Conservation (phyloP, 805 yeast species). For the Metschnikowia borealis region DNA sequence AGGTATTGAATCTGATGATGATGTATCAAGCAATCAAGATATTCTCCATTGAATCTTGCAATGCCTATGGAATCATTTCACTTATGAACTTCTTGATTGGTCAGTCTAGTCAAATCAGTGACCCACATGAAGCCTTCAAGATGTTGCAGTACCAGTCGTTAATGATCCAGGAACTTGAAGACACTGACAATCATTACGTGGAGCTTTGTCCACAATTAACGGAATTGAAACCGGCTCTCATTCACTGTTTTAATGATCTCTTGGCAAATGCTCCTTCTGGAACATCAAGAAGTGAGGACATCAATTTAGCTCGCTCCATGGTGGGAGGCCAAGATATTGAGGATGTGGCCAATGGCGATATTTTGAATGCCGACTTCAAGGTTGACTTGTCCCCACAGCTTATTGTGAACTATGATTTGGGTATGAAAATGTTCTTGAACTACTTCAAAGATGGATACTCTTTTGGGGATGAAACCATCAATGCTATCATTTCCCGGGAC, state of each 20-base stretch:
- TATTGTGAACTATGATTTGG: slow-evolving; percentile 25
- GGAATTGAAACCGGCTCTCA: slow-evolving; percentile 16
- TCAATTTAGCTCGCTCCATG: background rate
- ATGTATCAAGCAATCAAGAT: slow-evolving; percentile 23
- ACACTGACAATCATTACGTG: slow-evolving; percentile 36
- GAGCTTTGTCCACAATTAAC: slow-evolving; percentile 23
- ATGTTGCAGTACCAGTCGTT: slow-evolving; percentile 27
- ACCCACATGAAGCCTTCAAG: slow-evolving; percentile 15
- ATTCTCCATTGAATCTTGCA: slow-evolving; percentile 27
- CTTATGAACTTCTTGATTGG: slow-evolving; percentile 3
- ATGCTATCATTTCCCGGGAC: slow-evolving; percentile 25
- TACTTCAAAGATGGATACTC: slow-evolving; percentile 28
- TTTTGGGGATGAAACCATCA: slow-evolving; percentile 32
- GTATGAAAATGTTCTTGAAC: slow-evolving; percentile 24
- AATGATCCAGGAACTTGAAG: slow-evolving; percentile 35
- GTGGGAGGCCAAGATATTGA: slow-evolving; percentile 1
- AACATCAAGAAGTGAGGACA: background rate
- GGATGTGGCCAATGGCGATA: no score
- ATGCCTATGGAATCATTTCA: slow-evolving; percentile 27
- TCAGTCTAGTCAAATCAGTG: background rate
- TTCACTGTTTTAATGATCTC: background rate
- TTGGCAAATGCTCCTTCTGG: background rate
- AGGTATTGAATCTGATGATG: slow-evolving; percentile 26
- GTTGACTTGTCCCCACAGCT: slow-evolving; percentile 27
- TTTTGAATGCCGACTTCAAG: slow-evolving; percentile 11